Evolutionary conservation across 176 grass and related monocot genomes (phyloP).

Genomic region (Phoenix roebelenii): DNA sequence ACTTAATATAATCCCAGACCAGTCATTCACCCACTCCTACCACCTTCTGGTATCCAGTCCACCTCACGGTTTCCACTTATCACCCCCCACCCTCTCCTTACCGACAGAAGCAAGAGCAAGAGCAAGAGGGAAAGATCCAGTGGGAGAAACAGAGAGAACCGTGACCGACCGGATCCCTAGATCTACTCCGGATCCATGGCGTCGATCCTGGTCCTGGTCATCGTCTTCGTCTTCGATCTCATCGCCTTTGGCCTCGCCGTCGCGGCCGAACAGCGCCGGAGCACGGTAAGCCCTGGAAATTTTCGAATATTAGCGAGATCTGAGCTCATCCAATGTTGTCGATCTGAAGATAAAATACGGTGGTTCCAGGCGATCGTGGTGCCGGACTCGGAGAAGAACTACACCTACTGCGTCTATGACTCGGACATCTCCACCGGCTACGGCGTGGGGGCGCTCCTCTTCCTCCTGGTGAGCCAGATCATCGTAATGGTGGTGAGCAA

Average conservation of each 20-base stretch:
- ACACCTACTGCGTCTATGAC: constrained; percentile 71
- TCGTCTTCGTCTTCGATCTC: constrained; percentile 61
- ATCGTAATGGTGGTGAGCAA: constrained; percentile 51
- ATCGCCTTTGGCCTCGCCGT: constrained; percentile 80
- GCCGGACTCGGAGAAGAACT: constrained; percentile 56
- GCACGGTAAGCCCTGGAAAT: constrained; percentile 29
- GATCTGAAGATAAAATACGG: too few relatives aligned
- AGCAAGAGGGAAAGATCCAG: neutral
- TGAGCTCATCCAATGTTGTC: neutral
- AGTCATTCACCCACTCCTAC: too few relatives aligned
- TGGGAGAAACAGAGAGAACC: neutral
- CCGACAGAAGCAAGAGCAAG: neutral
- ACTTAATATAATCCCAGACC: too few relatives aligned
- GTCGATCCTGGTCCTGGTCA: constrained; percentile 53
- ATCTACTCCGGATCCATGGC: constrained; percentile 20
- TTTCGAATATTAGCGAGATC: neutral
- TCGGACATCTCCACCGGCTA: constrained; percentile 81
- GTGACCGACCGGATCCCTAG: too few relatives aligned
- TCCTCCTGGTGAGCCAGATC: constrained; percentile 50
- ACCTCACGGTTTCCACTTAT: too few relatives aligned
- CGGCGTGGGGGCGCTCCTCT: constrained; percentile 68
- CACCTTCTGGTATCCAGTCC: too few relatives aligned
- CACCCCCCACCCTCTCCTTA: neutral
- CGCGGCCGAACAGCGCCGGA: constrained; percentile 90
- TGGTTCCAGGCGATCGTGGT: constrained; percentile 37